Evolutionary conservation across 2,329 filamentous ascomycete species (phyloP).

Genomic region (Geosmithia morbida): DNA sequence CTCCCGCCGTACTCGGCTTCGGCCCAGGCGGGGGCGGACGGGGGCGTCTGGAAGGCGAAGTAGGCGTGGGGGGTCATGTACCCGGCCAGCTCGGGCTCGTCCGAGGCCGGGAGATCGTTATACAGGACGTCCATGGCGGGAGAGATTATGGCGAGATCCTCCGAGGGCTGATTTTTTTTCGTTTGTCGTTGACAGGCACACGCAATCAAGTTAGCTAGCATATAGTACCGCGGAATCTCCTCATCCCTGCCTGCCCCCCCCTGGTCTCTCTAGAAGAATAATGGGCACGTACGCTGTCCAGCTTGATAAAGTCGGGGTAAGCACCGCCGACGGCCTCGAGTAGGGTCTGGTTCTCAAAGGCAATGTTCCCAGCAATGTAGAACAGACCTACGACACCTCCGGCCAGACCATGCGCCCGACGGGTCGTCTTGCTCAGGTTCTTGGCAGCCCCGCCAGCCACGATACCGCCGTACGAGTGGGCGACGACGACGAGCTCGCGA

Average conservation of each 20-base stretch:
- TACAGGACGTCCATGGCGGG: slow-evolving; percentile 1
- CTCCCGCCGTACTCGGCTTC: background rate
- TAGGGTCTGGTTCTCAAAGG: background rate
- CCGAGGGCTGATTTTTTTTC: background rate
- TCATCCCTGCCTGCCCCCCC: too few species aligned
- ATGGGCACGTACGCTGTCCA: background rate
- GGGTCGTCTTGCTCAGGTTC: slow-evolving; percentile 16
- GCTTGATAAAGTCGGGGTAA: background rate
- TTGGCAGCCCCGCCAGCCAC: slow-evolving; percentile 29
- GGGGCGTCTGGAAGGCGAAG: background rate
- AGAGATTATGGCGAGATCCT: background rate
- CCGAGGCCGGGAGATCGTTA: background rate
- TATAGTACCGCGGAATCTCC: too few species aligned
- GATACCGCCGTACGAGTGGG: slow-evolving; percentile 33
- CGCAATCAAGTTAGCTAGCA: too few species aligned
- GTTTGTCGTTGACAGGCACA: too few species aligned
- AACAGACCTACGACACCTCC: slow-evolving; percentile 28
- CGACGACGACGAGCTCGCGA: slow-evolving; percentile 27
- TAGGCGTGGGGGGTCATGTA: background rate
- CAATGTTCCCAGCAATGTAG: slow-evolving; percentile 20
- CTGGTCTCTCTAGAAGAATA: too few species aligned
- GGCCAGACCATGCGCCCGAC: slow-evolving; percentile 2
- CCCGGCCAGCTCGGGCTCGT: background rate
- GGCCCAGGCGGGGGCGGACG: background rate
- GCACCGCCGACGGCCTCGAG: background rate